These are phyloP conservation scores for Cupressus sempervirens DNA, from an alignment of 75 land plant genomes.

Conservation along the genomic window DNA sequence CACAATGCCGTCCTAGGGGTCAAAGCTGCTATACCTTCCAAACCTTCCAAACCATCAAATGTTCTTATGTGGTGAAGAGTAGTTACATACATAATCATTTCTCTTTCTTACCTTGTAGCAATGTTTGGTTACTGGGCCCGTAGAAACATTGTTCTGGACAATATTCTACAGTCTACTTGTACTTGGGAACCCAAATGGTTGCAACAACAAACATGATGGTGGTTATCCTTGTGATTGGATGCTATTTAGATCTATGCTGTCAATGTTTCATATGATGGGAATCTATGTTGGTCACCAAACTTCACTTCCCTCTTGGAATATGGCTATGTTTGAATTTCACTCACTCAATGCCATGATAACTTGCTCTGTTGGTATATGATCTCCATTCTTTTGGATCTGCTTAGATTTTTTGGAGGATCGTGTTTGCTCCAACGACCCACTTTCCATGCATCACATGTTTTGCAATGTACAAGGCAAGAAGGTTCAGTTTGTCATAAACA, in stretches of 20 bases:
- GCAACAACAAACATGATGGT: conserved; percentile 57
- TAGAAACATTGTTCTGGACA: conserved; percentile 41
- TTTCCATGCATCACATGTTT: conserved; percentile 89
- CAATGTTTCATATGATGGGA: conserved; percentile 66
- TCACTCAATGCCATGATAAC: conserved; percentile 49
- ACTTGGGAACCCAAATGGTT: conserved; percentile 40
- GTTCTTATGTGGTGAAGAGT: conserved; percentile 63
- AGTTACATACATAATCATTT: conserved; percentile 51
- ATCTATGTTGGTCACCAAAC: conserved; percentile 30
- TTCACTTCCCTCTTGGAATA: conserved; percentile 39
- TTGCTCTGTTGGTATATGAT: conserved; percentile 41
- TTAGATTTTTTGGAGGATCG: conserved; percentile 72
- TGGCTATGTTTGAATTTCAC: conserved; percentile 46
- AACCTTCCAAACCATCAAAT: conserved; percentile 53
- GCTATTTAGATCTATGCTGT: conserved; percentile 81
- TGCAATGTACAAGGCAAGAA: conserved; percentile 61
- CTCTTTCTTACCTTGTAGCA: conserved; percentile 57
- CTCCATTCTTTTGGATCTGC: conserved; percentile 65
- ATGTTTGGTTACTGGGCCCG: conserved; percentile 65
- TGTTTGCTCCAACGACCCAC: conserved; percentile 66
- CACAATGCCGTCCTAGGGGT: conserved; percentile 62
- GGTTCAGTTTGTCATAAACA: conserved; percentile 59
- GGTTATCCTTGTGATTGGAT: conserved; percentile 64
- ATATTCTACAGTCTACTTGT: conserved; percentile 39
- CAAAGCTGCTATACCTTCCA: conserved; percentile 64